A percentile compares a stretch with the other conserved stretches of the same genome.
Evolutionary conservation across 768 basidiomycete genomes (phyloP).

Genomic region (Dioszegia crocea): DNA sequence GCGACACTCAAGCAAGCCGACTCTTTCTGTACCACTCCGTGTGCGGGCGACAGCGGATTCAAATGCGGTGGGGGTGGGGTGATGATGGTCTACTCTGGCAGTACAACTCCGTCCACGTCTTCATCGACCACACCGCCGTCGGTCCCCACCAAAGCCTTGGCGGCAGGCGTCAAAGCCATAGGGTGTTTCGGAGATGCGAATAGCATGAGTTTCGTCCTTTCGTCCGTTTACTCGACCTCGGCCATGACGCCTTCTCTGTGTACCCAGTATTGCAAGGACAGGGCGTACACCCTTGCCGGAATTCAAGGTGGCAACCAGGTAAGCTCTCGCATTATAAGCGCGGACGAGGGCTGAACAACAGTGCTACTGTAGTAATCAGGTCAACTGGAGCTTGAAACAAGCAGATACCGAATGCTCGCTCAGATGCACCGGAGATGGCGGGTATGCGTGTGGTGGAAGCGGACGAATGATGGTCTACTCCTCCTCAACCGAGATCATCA

Average conservation of each 20-base stretch:
- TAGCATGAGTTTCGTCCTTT: too few species aligned
- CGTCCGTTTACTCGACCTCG: too few species aligned
- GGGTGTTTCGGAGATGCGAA: too few species aligned
- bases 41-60: background rate
- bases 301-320: background rate
- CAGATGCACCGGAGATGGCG: conserved; percentile 1
- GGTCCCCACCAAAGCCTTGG: too few species aligned
- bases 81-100: conserved; percentile 1
- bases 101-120: too few species aligned
- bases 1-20: background rate
- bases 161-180: too few species aligned
- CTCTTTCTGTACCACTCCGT: background rate
- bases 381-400: background rate
- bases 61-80: background rate
- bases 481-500: background rate
- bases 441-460: background rate
- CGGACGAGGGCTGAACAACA: background rate
- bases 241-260: too few species aligned
- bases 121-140: too few species aligned
- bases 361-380: background rate
- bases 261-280: too few species aligned
- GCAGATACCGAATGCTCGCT: background rate
- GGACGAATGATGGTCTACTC: background rate
- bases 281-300: background rate
- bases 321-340: too few species aligned